phyloP scores from a whole-genome alignment of 2,329 filamentous ascomycete species.

The Huntiella bhutanensis region DNA sequence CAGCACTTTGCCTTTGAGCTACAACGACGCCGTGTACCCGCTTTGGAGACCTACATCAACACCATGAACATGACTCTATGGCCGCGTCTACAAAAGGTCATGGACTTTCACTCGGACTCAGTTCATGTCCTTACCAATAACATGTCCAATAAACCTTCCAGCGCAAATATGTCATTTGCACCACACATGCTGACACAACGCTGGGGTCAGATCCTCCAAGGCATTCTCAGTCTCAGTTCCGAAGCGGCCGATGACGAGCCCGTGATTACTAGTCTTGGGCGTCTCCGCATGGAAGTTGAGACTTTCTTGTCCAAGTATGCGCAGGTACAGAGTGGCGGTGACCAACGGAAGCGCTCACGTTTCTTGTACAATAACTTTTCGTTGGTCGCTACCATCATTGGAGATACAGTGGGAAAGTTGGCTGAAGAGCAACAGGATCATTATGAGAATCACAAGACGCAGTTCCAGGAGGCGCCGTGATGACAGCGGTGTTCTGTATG shows the following conservation, averaged over 20 bases:
- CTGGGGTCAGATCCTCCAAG: conserved; percentile 84
- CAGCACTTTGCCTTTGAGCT: conserved; percentile 89
- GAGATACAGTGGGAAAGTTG: conserved; percentile 54
- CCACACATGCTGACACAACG: conserved; percentile 84
- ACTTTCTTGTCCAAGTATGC: conserved; percentile 62
- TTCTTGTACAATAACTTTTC: conserved; percentile 96
- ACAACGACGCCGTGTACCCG: conserved; percentile 75
- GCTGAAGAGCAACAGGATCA: conserved; percentile 55
- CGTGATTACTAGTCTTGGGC: conserved; percentile 58
- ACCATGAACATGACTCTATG: conserved; percentile 89
- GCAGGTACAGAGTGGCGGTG: conserved; percentile 43
- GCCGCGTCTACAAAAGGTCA: conserved; percentile 85
- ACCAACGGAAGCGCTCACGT: conserved; percentile 62
- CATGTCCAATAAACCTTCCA: conserved; percentile 27
- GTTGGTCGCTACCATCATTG: conserved; percentile 79
- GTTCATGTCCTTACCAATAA: conserved; percentile 43
- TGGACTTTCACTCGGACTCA: conserved; percentile 83
- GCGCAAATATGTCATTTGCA: conserved; percentile 36
- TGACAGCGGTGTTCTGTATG: not conserved
- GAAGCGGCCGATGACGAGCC: conserved; percentile 91
- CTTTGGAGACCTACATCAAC: conserved; percentile 82
- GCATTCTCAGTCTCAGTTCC: conserved; percentile 63
- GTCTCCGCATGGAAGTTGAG: conserved; percentile 67
- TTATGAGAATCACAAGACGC: conserved; percentile 48
- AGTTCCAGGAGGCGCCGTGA: conserved; percentile 29